phyloP scores from a whole-genome alignment of 2,329 filamentous ascomycete species.

The Alternaria sp. region DNA sequence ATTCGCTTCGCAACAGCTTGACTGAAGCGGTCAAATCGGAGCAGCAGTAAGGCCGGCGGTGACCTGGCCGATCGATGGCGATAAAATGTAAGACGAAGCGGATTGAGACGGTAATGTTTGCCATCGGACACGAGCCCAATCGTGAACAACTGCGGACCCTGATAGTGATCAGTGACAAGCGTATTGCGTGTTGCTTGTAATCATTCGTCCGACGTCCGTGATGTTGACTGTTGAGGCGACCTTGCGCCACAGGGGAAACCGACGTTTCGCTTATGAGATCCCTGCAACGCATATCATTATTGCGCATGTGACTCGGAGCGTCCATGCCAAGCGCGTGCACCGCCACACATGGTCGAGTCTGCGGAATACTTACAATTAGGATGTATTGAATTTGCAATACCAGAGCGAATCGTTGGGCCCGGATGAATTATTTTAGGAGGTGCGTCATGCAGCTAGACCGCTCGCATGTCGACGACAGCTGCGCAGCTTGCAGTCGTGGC shows the following conservation, averaged over 20 bases:
- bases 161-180: conserved; percentile 8
- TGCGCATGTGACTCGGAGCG: conserved; percentile 34
- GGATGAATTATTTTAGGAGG: conserved; percentile 42
- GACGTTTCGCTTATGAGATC: conserved; percentile 24
- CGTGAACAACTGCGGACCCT: conserved; percentile 12
- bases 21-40: conserved; percentile 15
- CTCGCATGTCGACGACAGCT: conserved; percentile 36
- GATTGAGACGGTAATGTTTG: conserved; percentile 15
- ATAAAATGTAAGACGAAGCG: conserved; percentile 12
- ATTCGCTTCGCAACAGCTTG: conserved; percentile 7
- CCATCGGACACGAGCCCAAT: conserved; percentile 17
- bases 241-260: conserved; percentile 33
- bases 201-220: conserved; percentile 31
- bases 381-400: conserved; percentile 21
- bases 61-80: conserved; percentile 21
- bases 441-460: conserved; percentile 44
- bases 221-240: conserved; percentile 28
- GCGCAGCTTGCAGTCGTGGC: conserved; percentile 44
- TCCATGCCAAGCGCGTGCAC: conserved; percentile 35
- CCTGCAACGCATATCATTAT: conserved; percentile 27
- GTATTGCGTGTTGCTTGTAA: conserved; percentile 19
- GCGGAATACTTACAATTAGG: conserved; percentile 12
- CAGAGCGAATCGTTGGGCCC: conserved; percentile 32
- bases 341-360: conserved; percentile 39
- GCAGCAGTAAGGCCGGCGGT: conserved; percentile 12